phyloP scores from a whole-genome alignment of 2,329 filamentous ascomycete species.

The Verticillium nonalfalfae region DNA sequence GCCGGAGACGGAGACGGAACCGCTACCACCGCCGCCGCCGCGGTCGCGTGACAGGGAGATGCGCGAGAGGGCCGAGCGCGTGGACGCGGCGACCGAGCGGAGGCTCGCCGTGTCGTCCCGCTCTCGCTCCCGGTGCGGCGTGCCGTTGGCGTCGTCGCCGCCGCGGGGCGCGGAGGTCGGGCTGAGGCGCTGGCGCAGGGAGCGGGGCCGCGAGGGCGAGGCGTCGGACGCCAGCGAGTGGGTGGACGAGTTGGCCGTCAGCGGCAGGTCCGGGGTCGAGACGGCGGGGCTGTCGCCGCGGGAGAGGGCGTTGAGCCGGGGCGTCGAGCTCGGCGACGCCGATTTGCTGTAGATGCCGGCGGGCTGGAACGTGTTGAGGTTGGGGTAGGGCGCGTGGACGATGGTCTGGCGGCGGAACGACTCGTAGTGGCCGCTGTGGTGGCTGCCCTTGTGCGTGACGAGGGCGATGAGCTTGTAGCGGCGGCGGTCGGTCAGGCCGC shows the following conservation, averaged over 20 bases:
- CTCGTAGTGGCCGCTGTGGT: constrained; percentile 96
- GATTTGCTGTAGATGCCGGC: constrained; percentile 67
- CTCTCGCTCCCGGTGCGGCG: constrained; percentile 15
- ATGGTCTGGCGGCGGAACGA: constrained; percentile 85
- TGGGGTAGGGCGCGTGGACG: constrained; percentile 67
- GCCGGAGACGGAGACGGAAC: constrained; percentile 3
- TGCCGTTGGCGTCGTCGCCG: constrained; percentile 14
- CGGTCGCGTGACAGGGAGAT: constrained; percentile 31
- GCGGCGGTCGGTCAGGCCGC: constrained; percentile 69
- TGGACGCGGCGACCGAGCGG: constrained; percentile 50
- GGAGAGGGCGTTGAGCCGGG: constrained; percentile 30
- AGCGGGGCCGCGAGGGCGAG: constrained; percentile 12
- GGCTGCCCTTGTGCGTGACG: constrained; percentile 91
- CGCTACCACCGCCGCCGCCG: too few species aligned
- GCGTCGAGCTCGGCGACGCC: constrained; percentile 46
- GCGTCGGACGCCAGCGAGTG: constrained; percentile 24
- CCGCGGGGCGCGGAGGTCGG: constrained; percentile 17
- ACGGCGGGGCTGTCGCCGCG: constrained; percentile 32
- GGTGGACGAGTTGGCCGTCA: constrained; percentile 24
- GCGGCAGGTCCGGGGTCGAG: constrained; percentile 41
- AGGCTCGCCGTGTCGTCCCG: constrained; percentile 44
- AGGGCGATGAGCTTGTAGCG: constrained; percentile 81
- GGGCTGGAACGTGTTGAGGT: constrained; percentile 69
- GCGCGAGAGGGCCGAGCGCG: constrained; percentile 45
- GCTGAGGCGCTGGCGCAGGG: constrained; percentile 6